Evolutionary conservation across 23 red algal genomes (phyloP).

Genomic region (Gracilaria vermiculophylla): DNA sequence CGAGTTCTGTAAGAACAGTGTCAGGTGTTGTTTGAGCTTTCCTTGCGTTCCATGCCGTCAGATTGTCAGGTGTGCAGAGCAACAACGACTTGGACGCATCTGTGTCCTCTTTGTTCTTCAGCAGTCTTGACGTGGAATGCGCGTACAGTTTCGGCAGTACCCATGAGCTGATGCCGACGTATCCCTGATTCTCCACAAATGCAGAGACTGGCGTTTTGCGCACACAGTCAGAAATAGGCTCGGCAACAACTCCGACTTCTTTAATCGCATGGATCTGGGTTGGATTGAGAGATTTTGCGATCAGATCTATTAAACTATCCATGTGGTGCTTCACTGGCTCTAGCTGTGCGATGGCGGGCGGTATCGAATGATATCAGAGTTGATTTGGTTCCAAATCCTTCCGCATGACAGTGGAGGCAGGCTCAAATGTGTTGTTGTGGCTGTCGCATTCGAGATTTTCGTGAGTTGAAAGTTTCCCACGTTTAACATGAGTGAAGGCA

Average conservation of each 20-base stretch:
- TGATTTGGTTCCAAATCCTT: too few species aligned
- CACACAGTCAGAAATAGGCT: not conserved
- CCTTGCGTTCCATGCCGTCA: slow-evolving; percentile 51
- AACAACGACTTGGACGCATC: slow-evolving; percentile 26
- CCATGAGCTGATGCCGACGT: slow-evolving; percentile 43
- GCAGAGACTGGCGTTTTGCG: not conserved
- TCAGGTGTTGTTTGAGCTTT: slow-evolving; percentile 18
- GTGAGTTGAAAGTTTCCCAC: too few species aligned
- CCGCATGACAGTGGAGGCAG: too few species aligned
- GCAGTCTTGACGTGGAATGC: not conserved
- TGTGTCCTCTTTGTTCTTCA: slow-evolving; percentile 2
- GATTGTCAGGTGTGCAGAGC: slow-evolving; percentile 29
- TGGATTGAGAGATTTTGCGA: not conserved
- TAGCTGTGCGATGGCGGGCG: too few species aligned
- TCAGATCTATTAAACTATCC: not conserved
- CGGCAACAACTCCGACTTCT: slow-evolving; percentile 7
- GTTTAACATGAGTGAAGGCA: too few species aligned
- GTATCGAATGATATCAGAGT: too few species aligned
- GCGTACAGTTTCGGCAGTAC: slow-evolving; percentile 24
- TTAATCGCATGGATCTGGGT: not conserved
- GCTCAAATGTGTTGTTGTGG: too few species aligned
- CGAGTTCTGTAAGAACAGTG: slow-evolving; percentile 10
- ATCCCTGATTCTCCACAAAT: not conserved
- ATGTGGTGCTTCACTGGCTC: not conserved
- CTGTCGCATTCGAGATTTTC: too few species aligned